Conservation (phyloP, 768 basidiomycete species). For the Collybia nuda region DNA sequence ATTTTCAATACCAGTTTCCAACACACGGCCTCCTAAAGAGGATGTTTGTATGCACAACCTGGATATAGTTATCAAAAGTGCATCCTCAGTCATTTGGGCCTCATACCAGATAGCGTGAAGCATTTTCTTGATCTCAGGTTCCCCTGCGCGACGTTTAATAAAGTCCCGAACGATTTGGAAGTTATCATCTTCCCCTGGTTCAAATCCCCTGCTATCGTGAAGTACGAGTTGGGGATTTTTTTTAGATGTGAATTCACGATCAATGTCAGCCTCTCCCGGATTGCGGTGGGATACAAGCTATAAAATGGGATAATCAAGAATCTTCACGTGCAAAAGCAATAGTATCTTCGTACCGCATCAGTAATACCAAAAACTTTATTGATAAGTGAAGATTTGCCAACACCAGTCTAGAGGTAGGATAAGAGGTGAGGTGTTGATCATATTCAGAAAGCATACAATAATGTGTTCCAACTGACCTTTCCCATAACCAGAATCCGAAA, state of each 20-base stretch:
- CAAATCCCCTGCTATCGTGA: conserved; percentile 30
- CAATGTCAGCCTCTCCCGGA: conserved; percentile 22
- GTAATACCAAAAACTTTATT: conserved; percentile 25
- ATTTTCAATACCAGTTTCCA: conserved; percentile 21
- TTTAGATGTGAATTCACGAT: conserved; percentile 16
- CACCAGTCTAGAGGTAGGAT: conserved; percentile 18
- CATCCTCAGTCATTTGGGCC: too few species aligned
- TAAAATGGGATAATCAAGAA: background rate
- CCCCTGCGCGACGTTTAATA: conserved; percentile 8
- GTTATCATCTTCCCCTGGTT: conserved; percentile 21
- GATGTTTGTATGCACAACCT: conserved; percentile 27
- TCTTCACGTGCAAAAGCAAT: too few species aligned
- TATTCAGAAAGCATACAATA: background rate
- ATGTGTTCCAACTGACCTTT: conserved; percentile 21
- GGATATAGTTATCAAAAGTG: too few species aligned
- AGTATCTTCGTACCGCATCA: conserved; percentile 12
- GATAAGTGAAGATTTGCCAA: conserved; percentile 27
- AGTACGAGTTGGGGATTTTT: conserved; percentile 24
- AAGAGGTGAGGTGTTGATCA: background rate
- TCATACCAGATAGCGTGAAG: conserved; percentile 27
- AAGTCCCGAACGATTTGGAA: conserved; percentile 18
- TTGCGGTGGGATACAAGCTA: conserved; percentile 16
- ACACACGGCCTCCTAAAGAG: conserved; percentile 11
- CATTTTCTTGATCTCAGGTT: conserved; percentile 9
- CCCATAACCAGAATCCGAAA: conserved; percentile 26